Evolutionary conservation across 129 eudicot species (phyloP), one percentile per base, ranked within the genome.

Genomic region (Lonicera japonica): DNA sequence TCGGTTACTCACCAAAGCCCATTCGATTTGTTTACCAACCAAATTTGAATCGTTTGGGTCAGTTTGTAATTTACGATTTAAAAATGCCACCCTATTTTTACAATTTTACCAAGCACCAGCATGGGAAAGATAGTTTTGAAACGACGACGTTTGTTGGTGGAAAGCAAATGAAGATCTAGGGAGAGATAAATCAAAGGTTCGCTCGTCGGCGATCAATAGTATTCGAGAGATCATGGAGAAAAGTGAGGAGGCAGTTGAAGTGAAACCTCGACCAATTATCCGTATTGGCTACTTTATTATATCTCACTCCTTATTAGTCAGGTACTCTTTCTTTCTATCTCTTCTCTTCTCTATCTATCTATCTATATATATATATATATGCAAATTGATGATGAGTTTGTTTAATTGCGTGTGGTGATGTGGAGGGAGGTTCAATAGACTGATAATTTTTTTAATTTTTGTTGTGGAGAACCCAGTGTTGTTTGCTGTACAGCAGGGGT

Each of bases 401-500:
- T 56, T 38, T 68, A 47, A 17, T 8, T 10, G 50, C 1, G 16
- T 34, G 21, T 0, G 5, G 1, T 34, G 19, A 7, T 39, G 34
- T 24, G n/a, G n/a, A n/a, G 36, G 36, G 36, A 11, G 7, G 17
- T 23, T 47, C 24, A 48, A 1, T 45, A 8, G n/a, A 36, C 16
- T 64, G 20, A 63, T 11, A 8, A 45, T 2, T n/a, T n/a, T n/a
- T n/a, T 34, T 11, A 14, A 17, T 43, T 15, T 54, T 61, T n/a
- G n/a, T 41, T 3, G 11, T 8, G 47, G 60, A n/a, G n/a, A 0
- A 15, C 70, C 41, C 82, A 88, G 96, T 67, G 79, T 88, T 50
- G 68, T 83, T 73, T 94, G 92, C 73, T 82, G 79, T 58, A 23
- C 68, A n/a, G 95, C 96, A 58, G 99, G 96, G 40, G 67, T 94